Evolutionary conservation across 2,329 filamentous ascomycete species (phyloP).

Genomic region (Macrophomina pseudophaseolina): DNA sequence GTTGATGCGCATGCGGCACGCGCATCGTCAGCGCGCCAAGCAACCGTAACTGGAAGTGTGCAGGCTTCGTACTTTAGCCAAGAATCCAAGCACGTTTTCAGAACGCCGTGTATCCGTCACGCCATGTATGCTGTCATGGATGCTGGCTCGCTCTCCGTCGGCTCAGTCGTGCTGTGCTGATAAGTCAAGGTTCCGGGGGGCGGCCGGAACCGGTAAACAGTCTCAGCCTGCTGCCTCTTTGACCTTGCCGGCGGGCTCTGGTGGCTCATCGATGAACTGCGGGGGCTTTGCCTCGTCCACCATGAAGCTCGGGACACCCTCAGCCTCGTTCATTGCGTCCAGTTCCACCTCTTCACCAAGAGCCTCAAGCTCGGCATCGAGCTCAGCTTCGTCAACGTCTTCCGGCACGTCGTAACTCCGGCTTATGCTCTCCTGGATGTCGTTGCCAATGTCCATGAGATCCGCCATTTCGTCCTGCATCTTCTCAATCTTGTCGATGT

Average conservation of each 20-base stretch:
- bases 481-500: conserved; percentile 95
- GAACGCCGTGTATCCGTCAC: conserved; percentile 25
- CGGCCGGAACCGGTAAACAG: not conserved
- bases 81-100: conserved; percentile 25
- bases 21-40: conserved; percentile 22
- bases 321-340: conserved; percentile 68
- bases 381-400: conserved; percentile 93
- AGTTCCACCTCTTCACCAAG: conserved; percentile 92
- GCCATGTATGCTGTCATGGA: conserved; percentile 13
- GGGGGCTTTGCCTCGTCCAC: conserved; percentile 82
- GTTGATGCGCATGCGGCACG: conserved; percentile 10
- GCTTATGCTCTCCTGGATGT: conserved; percentile 94
- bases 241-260: conserved; percentile 70
- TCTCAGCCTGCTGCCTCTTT: conserved; percentile 73
- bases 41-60: conserved; percentile 16
- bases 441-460: conserved; percentile 94
- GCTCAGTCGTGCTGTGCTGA: not conserved
- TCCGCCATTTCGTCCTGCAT: conserved; percentile 99
- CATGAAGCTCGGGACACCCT: conserved; percentile 80
- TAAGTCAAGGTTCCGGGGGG: not conserved
- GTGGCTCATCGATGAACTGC: conserved; percentile 91
- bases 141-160: conserved; percentile 12
- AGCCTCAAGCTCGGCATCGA: conserved; percentile 95
- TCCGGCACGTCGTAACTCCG: conserved; percentile 94
- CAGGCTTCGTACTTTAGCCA: conserved; percentile 12